A percentile compares a stretch with the other conserved stretches of the same genome.
phyloP scores from a whole-genome alignment of 768 basidiomycete genomes.

The Boletus vinaceobasis region DNA sequence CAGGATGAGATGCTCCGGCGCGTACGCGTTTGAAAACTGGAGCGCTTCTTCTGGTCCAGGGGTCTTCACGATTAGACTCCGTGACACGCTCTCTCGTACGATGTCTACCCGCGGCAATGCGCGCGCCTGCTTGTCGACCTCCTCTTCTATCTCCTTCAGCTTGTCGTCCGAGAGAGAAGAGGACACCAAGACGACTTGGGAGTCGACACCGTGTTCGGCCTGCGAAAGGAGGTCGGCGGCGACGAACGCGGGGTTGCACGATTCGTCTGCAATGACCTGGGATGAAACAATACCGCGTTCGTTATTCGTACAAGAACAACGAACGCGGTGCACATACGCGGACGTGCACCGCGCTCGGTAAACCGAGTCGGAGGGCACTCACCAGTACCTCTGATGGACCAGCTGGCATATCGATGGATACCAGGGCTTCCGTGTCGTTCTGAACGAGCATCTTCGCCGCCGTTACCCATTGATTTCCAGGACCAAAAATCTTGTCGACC shows the following conservation, averaged over 20 bases:
- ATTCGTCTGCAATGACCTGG: constrained; percentile 91
- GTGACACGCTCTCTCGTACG: constrained; percentile 80
- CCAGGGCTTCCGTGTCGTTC: constrained; percentile 94
- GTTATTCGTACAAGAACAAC: constrained; percentile 37
- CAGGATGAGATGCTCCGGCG: constrained; percentile 95
- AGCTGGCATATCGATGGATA: constrained; percentile 98
- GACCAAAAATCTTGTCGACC: constrained; percentile 99
- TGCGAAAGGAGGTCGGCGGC: constrained; percentile 97
- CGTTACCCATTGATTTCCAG: constrained; percentile 99
- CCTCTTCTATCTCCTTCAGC: constrained; percentile 73
- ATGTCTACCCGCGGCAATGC: constrained; percentile 88
- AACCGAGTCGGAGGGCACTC: constrained; percentile 14
- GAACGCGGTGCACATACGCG: constrained; percentile 53
- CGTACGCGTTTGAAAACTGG: constrained; percentile 93
- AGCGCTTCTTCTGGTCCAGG: constrained; percentile 71
- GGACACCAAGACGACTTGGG: constrained; percentile 92
- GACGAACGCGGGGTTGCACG: constrained; percentile 83
- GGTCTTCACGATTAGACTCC: constrained; percentile 84
- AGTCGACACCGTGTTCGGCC: constrained; percentile 97
- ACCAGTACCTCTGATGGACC: constrained; percentile 97
- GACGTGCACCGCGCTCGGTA: constrained; percentile 57
- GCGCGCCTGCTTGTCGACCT: constrained; percentile 84
- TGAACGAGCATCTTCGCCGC: constrained; percentile 99
- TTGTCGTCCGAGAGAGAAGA: constrained; percentile 61
- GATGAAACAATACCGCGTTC: constrained; percentile 16